A percentile compares a stretch with the other conserved stretches of the same genome.
Conservation (phyloP, 176 grass and related monocot species). For the Ensete glaucum region DNA sequence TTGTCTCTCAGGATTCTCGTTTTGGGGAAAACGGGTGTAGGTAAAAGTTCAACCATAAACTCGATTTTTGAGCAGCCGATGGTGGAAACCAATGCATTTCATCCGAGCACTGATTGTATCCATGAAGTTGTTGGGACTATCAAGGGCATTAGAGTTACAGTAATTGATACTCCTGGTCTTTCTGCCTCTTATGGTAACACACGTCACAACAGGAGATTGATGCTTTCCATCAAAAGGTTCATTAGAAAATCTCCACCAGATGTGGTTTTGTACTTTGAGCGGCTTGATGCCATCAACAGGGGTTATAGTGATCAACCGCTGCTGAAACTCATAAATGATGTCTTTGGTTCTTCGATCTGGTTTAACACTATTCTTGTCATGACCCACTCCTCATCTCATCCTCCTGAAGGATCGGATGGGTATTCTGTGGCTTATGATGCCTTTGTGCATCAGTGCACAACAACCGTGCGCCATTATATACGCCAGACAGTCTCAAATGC, state of each 20-base stretch:
- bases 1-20: constrained; percentile 59
- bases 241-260: constrained; percentile 74
- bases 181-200: constrained; percentile 35
- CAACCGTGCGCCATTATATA: constrained; percentile 47
- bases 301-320: constrained; percentile 55
- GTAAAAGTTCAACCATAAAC: constrained; percentile 70
- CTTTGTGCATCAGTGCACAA: constrained; percentile 54
- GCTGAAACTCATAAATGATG: constrained; percentile 85
- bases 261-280: constrained; percentile 67
- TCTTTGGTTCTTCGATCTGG: constrained; percentile 79
- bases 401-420: constrained; percentile 83
- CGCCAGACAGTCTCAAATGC: constrained; percentile 49
- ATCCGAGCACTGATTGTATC: constrained; percentile 48
- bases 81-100: constrained; percentile 36
- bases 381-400: constrained; percentile 59
- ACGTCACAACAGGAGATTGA: constrained; percentile 52
- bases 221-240: constrained; percentile 58
- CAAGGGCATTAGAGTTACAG: constrained; percentile 73
- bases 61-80: constrained; percentile 51
- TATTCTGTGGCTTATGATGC: constrained; percentile 65
- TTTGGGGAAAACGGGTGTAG: constrained; percentile 58
- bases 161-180: constrained; percentile 88
- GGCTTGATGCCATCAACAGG: constrained; percentile 52
- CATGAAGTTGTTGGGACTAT: constrained; percentile 47
- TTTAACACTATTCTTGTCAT: constrained; percentile 82